Evolutionary conservation across 1,139 yeast genomes (phyloP), one percentile per base, ranked within the genome.

Genomic region (Debaryomyces sp.): DNA sequence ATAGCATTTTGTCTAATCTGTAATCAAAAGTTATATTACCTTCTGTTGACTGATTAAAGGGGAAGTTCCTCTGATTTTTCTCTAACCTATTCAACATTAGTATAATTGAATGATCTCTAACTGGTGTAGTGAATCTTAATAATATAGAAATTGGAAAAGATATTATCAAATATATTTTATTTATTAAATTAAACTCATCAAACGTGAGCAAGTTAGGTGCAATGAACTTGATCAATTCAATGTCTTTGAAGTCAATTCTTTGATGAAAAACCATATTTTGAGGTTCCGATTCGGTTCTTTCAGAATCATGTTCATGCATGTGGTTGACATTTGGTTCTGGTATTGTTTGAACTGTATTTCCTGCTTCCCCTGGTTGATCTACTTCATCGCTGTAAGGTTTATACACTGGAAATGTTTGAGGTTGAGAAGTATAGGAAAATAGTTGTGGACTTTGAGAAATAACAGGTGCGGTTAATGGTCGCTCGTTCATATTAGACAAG

Each of bases 61-160:
- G 30, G 24, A 39, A 39, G 18, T 44, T 29, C 17, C 42, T 22
- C 27, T 23, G 24, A 4, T 30, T 30, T 26, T 35, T 48, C 27
- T 40, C 44, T 40, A 38, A 40, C 9, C 27, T 17, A 7, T 48
- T 41, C 5, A 57, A 33, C 18, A 43, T n/a, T 18, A 40, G 24
- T 3, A 61, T 48, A 5, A 54, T 45, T 0, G 56, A 30, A 27
- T 62, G 60, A 36, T 68, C 69, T 37, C 71, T 49, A 1, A 81
- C 84, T 0, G 88, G 87, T 1, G 77, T 69, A 0, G 85, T 73
- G 4, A 78, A 36, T 18, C 80, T 68, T 15, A 82, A 64, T 3
- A 78, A 40, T 1, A 79, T 51, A 1, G 77, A 68, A 1, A 80
- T 62, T 1, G 85, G 85, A 1, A 77, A 48, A 6, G 77, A 58